phyloP scores from a whole-genome alignment of 768 basidiomycete species.

The Arthromyces matolae region DNA sequence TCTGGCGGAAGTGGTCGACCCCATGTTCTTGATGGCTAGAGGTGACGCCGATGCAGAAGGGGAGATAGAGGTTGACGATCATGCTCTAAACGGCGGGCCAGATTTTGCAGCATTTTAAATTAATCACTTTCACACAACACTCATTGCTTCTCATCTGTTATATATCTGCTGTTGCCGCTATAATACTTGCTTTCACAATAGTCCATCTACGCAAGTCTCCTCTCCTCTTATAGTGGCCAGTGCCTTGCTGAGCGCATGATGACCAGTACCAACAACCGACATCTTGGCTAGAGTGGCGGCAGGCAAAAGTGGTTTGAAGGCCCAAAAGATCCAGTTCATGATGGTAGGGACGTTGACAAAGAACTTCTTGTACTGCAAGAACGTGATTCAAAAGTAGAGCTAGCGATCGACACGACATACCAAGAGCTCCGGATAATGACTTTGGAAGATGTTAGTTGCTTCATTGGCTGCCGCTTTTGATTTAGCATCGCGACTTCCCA shows the following conservation, averaged over 20 bases:
- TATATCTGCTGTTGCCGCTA: slow-evolving; percentile 1
- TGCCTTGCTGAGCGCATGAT: slow-evolving; percentile 54
- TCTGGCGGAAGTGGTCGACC: slow-evolving; percentile 75
- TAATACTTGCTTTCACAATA: slow-evolving; percentile 5
- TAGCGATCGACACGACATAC: slow-evolving; percentile 32
- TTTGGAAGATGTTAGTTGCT: slow-evolving; percentile 69
- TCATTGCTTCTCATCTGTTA: background rate
- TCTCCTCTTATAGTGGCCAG: slow-evolving; percentile 24
- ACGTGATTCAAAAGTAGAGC: background rate
- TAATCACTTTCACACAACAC: background rate
- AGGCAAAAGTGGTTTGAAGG: slow-evolving; percentile 72
- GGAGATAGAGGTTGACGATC: slow-evolving; percentile 46
- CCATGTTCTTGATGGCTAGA: slow-evolving; percentile 50
- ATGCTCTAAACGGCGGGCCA: slow-evolving; percentile 29
- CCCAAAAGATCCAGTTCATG: slow-evolving; percentile 82
- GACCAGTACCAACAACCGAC: slow-evolving; percentile 67
- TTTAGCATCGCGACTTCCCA: slow-evolving; percentile 64
- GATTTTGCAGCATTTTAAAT: slow-evolving; percentile 21
- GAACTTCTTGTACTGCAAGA: slow-evolving; percentile 61
- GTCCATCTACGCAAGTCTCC: background rate
- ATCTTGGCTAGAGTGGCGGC: slow-evolving; percentile 78
- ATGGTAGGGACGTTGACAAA: slow-evolving; percentile 79
- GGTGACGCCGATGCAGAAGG: slow-evolving; percentile 66
- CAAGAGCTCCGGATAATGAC: slow-evolving; percentile 78
- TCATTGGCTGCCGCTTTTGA: slow-evolving; percentile 76